A percentile compares a stretch with the other conserved stretches of the same genome.
phyloP scores from a whole-genome alignment of 805 yeast species.

The Wickerhamomyces pijperi region DNA sequence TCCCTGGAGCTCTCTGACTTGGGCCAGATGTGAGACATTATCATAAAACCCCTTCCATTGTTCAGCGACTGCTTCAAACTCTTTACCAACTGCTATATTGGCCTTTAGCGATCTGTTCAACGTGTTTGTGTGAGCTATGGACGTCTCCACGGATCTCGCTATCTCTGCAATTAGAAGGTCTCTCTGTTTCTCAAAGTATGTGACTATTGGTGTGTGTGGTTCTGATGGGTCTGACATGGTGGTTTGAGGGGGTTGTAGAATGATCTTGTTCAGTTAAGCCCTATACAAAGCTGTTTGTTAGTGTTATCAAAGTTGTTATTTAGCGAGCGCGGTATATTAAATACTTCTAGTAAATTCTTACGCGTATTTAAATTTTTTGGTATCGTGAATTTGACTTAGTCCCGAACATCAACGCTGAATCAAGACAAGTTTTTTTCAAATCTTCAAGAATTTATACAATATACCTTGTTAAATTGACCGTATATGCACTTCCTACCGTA shows the following conservation, averaged over 20 bases:
- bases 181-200: slow-evolving; percentile 48
- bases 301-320: too few species aligned
- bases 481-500: slow-evolving; percentile 2
- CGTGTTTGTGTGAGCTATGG: slow-evolving; percentile 50
- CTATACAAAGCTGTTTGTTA: too few species aligned
- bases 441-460: background rate
- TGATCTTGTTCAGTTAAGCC: too few species aligned
- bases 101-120: slow-evolving; percentile 59
- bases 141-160: slow-evolving; percentile 49
- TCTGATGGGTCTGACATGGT: background rate
- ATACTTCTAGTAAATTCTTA: too few species aligned
- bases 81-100: slow-evolving; percentile 63
- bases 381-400: too few species aligned
- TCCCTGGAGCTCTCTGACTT: slow-evolving; percentile 6
- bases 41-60: slow-evolving; percentile 63
- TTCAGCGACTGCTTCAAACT: slow-evolving; percentile 59
- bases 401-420: too few species aligned
- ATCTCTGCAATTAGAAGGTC: slow-evolving; percentile 49
- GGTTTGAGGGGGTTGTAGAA: too few species aligned
- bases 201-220: slow-evolving; percentile 1
- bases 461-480: slow-evolving; percentile 12
- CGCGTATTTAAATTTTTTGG: too few species aligned
- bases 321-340: too few species aligned
- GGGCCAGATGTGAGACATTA: slow-evolving; percentile 26
- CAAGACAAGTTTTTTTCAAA: too few species aligned